phyloP scores from a whole-genome alignment of 176 grass and related monocot genomes.

The Ananas comosus region DNA sequence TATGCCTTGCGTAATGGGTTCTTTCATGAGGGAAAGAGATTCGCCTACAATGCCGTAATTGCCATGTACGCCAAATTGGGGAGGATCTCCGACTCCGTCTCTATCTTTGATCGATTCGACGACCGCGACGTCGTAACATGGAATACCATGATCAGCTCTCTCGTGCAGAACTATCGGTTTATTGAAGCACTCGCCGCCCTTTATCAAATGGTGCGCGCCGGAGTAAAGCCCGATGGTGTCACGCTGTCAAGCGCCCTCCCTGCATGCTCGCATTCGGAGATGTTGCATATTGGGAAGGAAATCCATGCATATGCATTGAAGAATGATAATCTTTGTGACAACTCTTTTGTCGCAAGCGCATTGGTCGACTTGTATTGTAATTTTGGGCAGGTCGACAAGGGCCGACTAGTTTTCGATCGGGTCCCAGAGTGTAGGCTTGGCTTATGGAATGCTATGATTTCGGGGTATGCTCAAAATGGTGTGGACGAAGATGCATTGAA shows the following conservation, averaged over 20 bases:
- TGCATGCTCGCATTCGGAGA: slow-evolving; percentile 47
- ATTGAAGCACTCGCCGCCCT: slow-evolving; percentile 37
- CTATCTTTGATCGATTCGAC: slow-evolving; percentile 30
- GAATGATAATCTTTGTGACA: slow-evolving; percentile 38
- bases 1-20: slow-evolving; percentile 50
- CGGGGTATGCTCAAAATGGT: slow-evolving; percentile 69
- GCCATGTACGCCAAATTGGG: slow-evolving; percentile 90
- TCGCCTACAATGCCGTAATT: slow-evolving; percentile 66
- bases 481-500: slow-evolving; percentile 57
- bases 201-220: slow-evolving; percentile 48
- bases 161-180: slow-evolving; percentile 44
- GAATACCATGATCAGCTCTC: slow-evolving; percentile 83
- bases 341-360: slow-evolving; percentile 76
- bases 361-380: slow-evolving; percentile 91
- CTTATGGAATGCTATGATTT: slow-evolving; percentile 93
- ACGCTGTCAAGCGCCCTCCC: slow-evolving; percentile 71
- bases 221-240: slow-evolving; percentile 51
- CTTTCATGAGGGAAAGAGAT: slow-evolving; percentile 31
- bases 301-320: slow-evolving; percentile 62
- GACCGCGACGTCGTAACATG: slow-evolving; percentile 47
- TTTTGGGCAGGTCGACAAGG: slow-evolving; percentile 36
- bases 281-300: slow-evolving; percentile 45
- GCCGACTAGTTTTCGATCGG: slow-evolving; percentile 45
- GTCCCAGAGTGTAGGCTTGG: slow-evolving; percentile 40
- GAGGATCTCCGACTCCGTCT: slow-evolving; percentile 40